Evolutionary conservation across 371 early-diverging fungal species (phyloP), one percentile per base, ranked within the genome.

Genomic region (Mortierella sp.): DNA sequence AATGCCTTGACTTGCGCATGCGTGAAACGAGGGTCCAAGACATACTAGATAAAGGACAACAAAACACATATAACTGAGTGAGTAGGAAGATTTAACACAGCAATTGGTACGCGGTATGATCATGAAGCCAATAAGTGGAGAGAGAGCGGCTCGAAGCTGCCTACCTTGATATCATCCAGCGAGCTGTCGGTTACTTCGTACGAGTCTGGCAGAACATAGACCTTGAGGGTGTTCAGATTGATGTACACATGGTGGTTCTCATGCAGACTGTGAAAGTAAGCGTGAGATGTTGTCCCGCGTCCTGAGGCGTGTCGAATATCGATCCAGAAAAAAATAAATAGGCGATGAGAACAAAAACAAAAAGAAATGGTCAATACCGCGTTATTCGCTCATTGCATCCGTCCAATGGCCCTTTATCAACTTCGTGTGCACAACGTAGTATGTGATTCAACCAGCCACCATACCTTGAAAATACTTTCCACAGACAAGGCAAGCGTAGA

Each of bases 181-280:
- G 98, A 97, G 38, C 95, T 87, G 84, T 98, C 96, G 3, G 90
- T 90, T 4, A 98, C 97, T 88, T 98, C 96, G 88, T 98, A 97
- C 11, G 95, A 95, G 75, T 99, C 99, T 5, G 99, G 99, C 46
- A 99, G 89, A 21, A 98, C 93, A 84, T 97, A 99, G 1, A 96
- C 97, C 88, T 95, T 96, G 49, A 96, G 90, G 0, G 97, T 95
- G n/a, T 93, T 88, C 73, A 99, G 86, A 83, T 99, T 97, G 81
- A 99, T 96, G 88, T 96, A 99, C 4, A 99, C 98, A 86, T 98
- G 98, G 82, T 99, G 99, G 88, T 97, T 95, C 80, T 97, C 97
- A 79, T 98, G 93, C 76, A 99, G 92, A 87, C 97, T 95, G 88
- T 99, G 99, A 78, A 96, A 96, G 85, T 98, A 98, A 3, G 99